Conservation (phyloP, 2,329 filamentous ascomycete species). For the Clonostachys chloroleuca region DNA sequence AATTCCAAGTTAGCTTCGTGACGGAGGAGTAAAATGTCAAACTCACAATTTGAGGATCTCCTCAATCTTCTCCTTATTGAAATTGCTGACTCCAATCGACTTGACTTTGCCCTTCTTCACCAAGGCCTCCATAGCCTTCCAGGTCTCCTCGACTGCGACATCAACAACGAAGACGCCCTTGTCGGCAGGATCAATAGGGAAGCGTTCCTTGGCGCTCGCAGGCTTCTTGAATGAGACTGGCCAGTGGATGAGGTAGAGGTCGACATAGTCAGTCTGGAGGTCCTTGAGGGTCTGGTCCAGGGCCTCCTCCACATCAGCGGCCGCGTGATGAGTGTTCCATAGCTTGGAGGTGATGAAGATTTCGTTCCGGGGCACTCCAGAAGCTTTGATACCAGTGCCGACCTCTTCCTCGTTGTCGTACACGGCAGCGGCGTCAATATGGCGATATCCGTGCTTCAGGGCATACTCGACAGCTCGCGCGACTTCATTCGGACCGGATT, state of each 20-base stretch:
- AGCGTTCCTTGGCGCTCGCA: conserved; percentile 31
- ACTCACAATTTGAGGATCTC: conserved; percentile 37
- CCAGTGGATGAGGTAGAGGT: conserved; percentile 43
- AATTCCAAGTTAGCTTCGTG: not conserved
- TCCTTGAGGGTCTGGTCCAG: conserved; percentile 41
- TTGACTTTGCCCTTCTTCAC: conserved; percentile 46
- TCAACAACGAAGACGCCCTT: conserved; percentile 32
- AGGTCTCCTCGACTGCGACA: conserved; percentile 48
- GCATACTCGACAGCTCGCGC: conserved; percentile 19
- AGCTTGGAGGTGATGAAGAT: conserved; percentile 56
- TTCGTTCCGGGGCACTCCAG: conserved; percentile 29
- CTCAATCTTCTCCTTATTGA: conserved; percentile 46
- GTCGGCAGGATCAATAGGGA: conserved; percentile 33
- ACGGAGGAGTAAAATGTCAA: conserved; percentile 4
- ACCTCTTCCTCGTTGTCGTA: conserved; percentile 36
- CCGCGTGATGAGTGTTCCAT: conserved; percentile 52
- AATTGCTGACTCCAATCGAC: conserved; percentile 58
- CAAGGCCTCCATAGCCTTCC: conserved; percentile 58
- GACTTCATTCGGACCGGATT: conserved; percentile 6
- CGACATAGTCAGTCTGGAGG: conserved; percentile 44
- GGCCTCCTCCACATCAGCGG: conserved; percentile 38
- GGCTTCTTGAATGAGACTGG: conserved; percentile 36
- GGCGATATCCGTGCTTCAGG: conserved; percentile 29
- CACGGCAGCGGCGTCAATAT: conserved; percentile 36
- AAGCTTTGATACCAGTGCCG: conserved; percentile 31